Evolutionary conservation across 192 early-diverging fungal genomes (phyloP), one percentile per base, ranked within the genome.

Genomic region (Linnemannia hyalina): DNA sequence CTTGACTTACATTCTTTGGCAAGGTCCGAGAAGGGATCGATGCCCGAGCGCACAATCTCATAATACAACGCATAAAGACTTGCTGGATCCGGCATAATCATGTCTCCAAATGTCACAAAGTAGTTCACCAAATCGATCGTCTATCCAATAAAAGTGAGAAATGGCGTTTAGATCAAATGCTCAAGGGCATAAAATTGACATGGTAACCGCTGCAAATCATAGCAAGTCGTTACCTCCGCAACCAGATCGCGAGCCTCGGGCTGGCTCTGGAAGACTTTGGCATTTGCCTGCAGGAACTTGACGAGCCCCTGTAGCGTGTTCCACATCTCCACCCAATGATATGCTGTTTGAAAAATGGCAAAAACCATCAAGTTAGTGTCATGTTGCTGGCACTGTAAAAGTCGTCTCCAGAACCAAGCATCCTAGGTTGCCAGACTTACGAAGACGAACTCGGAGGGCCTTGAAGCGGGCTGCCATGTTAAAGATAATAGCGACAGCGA

Each of bases 261-360:
- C 0, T 77, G 65, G 6, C 76, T 13, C 55, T 89, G 40, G 36
- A 93, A 78, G 1, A 74, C 52, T 20, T 92, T 89, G 16, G 75
- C 65, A 44, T 92, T 85, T 10, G 87, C 71, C 8, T 82, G 77
- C 22, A 89, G 83, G 41, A 92, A 93, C 74, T 90, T 89, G 0
- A 89, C 76, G 4, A 93, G 75, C 0, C 89, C 82, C n/a, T 89
- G 82, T 6, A 93, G 65, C 0, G 89, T 83, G 41, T 89, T 89
- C 92, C 92, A 93, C 75, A 93, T 71, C 72, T 91, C 88, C 15
- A 76, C 68, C 92, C 92, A 93, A 57, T 93, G 91, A 75, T 93
- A 93, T 29, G 83, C 90, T 92, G 82, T 35, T 13, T 7, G 60
- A 22, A 69, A 3, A 69, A 40, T 38, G 52, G 41, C 29, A 47